Conservation (phyloP, 345 rosid genomes). For the Eucalyptus cloeziana region DNA sequence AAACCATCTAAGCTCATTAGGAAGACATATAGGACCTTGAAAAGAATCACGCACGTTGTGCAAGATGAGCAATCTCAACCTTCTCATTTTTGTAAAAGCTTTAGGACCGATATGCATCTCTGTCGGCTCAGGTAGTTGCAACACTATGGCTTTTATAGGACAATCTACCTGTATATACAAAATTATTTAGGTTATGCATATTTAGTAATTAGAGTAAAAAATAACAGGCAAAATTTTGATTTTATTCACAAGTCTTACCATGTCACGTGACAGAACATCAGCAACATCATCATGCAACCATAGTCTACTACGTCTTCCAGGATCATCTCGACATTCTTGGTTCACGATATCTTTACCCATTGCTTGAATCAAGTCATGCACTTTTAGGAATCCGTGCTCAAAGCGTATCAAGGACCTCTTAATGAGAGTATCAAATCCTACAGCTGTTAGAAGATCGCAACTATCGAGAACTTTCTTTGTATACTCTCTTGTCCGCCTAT, state of each 20-base stretch:
- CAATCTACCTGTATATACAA: not conserved
- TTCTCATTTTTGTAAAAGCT: not conserved
- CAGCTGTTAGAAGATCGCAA: rapidly evolving
- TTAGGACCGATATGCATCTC: rapidly evolving
- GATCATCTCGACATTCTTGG: not conserved
- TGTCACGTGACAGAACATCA: rapidly evolving
- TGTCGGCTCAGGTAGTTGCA: rapidly evolving
- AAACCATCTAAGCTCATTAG: not conserved
- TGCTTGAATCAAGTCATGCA: not conserved
- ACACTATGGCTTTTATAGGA: not conserved
- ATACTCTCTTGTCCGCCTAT: not conserved
- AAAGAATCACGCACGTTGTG: not conserved
- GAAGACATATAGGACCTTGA: not conserved
- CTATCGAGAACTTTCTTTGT: not conserved
- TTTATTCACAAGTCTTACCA: not conserved
- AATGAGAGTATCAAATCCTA: not conserved
- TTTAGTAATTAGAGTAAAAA: not conserved
- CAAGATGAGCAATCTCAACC: not conserved
- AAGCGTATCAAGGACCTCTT: not conserved
- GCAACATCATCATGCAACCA: not conserved
- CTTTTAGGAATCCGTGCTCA: rapidly evolving
- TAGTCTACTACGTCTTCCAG: not conserved
- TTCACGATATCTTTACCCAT: not conserved
- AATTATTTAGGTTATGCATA: not conserved
- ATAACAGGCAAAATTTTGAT: not conserved